These are phyloP conservation scores for Kluyveromyces nonfermentans DNA, from an alignment of 805 yeast genomes.

Conservation along the genomic window DNA sequence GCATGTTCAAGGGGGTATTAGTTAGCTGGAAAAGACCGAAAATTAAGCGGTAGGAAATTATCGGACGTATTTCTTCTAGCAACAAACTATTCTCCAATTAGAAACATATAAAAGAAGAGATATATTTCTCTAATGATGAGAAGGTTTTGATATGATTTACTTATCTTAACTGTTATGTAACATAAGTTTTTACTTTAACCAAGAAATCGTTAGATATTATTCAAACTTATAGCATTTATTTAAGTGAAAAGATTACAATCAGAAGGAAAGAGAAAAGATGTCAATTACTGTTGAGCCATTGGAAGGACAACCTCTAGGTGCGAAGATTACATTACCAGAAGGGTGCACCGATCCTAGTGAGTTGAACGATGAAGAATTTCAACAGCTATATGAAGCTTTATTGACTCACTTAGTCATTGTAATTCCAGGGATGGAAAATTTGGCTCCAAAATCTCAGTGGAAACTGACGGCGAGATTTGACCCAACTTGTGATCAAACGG, in stretches of 20 bases:
- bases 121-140: too few relatives aligned
- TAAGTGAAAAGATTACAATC: too few relatives aligned
- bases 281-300: conserved; percentile 15
- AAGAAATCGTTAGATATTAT: too few relatives aligned
- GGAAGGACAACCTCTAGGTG: conserved; percentile 49
- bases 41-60: neutral
- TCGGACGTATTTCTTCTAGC: neutral
- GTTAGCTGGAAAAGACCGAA: neutral
- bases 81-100: too few relatives aligned
- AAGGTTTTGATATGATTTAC: too few relatives aligned
- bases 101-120: neutral
- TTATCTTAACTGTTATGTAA: too few relatives aligned
- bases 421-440: conserved; percentile 59
- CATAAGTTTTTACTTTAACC: too few relatives aligned
- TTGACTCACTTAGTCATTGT: conserved; percentile 63
- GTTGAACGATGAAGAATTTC: conserved; percentile 58
- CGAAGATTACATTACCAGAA: conserved; percentile 51
- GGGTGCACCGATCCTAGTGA: conserved; percentile 68
- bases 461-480: conserved; percentile 69
- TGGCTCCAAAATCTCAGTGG: conserved; percentile 70
- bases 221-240: too few relatives aligned
- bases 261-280: too few relatives aligned
- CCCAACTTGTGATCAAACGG: conserved; percentile 44
- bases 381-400: conserved; percentile 50
- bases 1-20: too few relatives aligned